Percentiles rank a stretch among this genome's conserved stretches.
Evolutionary conservation across 768 basidiomycete genomes (phyloP).

Genomic region (Fomitopsis serialis): DNA sequence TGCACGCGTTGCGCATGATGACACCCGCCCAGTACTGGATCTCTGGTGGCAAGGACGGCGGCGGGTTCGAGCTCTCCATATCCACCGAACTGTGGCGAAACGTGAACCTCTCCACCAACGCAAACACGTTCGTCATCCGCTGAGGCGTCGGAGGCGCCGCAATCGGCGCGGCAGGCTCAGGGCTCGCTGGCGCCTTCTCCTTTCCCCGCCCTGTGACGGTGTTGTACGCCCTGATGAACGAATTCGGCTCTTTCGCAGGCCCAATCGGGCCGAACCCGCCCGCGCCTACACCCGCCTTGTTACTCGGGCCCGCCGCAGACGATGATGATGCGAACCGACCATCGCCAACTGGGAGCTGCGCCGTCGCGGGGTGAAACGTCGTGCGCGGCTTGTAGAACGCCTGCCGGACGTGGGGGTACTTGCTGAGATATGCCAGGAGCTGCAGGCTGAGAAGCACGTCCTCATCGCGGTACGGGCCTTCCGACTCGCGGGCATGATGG

Average conservation of each 20-base stretch:
- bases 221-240: slow-evolving; percentile 43
- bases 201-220: slow-evolving; percentile 40
- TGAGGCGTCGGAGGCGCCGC: slow-evolving; percentile 22
- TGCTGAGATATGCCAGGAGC: slow-evolving; percentile 92
- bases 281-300: slow-evolving; percentile 2
- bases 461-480: slow-evolving; percentile 87
- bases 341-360: slow-evolving; percentile 15
- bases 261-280: not conserved
- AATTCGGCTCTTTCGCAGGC: slow-evolving; percentile 28
- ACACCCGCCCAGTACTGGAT: slow-evolving; percentile 99
- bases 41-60: slow-evolving; percentile 72
- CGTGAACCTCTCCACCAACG: slow-evolving; percentile 93
- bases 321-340: slow-evolving; percentile 1
- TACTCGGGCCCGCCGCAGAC: slow-evolving; percentile 22
- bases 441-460: slow-evolving; percentile 89
- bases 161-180: too few species aligned
- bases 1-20: slow-evolving; percentile 99
- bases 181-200: slow-evolving; percentile 27
- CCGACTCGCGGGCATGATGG: slow-evolving; percentile 29
- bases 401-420: slow-evolving; percentile 95
- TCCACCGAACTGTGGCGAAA: slow-evolving; percentile 87
- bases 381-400: slow-evolving; percentile 87
- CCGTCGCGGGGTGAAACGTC: slow-evolving; percentile 78
- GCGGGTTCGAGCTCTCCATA: slow-evolving; percentile 61
- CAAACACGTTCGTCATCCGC: slow-evolving; percentile 88